Evolutionary conservation across 208 protist genomes (phyloP).

Genomic region (Acanthamoeba royreba): DNA sequence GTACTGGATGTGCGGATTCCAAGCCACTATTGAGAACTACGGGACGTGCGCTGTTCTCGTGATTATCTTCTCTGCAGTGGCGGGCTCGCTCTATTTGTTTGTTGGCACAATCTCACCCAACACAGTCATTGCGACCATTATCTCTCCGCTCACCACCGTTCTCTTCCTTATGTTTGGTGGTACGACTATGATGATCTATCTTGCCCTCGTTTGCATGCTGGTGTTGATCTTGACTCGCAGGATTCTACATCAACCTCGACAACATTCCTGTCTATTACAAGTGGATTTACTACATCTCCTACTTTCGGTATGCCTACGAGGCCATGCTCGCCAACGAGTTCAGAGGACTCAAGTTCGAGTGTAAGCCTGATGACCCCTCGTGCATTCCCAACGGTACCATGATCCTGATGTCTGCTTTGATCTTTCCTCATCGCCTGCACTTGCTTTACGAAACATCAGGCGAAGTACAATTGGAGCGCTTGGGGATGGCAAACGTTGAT

Average conservation of each 20-base stretch:
- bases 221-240: neutral
- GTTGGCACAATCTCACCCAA: neutral
- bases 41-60: neutral
- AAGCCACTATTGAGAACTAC: neutral
- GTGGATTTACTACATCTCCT: neutral
- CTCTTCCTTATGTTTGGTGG: neutral
- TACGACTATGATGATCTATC: too few species aligned
- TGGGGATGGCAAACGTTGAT: neutral
- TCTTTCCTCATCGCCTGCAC: neutral
- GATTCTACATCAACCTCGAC: neutral
- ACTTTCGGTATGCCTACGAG: neutral
- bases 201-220: neutral
- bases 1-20: neutral
- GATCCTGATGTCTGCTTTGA: too few species aligned
- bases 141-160: neutral
- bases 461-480: neutral
- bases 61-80: neutral
- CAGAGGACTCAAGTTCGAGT: neutral
- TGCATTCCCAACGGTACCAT: neutral
- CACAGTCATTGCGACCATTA: neutral
- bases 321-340: neutral
- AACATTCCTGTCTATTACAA: neutral
- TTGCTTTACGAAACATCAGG: neutral
- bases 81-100: neutral
- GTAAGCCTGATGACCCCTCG: neutral